Evolutionary conservation across 2,329 filamentous ascomycete species (phyloP).

Genomic region (Xylariaceae sp.): DNA sequence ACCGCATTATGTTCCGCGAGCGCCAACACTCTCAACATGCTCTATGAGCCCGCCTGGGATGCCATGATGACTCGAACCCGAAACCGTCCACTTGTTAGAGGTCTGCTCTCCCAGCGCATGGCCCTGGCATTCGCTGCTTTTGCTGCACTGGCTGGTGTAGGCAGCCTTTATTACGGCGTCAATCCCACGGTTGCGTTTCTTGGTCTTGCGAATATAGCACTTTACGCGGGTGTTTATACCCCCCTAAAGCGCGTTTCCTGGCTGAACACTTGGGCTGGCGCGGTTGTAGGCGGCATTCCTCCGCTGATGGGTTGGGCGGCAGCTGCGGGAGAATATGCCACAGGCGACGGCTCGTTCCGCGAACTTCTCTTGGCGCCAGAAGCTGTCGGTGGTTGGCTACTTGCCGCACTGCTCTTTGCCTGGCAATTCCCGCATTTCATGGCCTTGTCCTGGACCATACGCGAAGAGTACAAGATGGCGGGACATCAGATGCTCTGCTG

Average conservation of each 20-base stretch:
- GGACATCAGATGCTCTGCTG: constrained; percentile 73
- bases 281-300: constrained; percentile 86
- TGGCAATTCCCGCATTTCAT: constrained; percentile 99
- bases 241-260: constrained; percentile 82
- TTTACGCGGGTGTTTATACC: constrained; percentile 92
- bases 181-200: constrained; percentile 90
- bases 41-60: constrained; percentile 86
- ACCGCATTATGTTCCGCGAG: constrained; percentile 85
- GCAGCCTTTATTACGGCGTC: constrained; percentile 77
- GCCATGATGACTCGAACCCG: constrained; percentile 90
- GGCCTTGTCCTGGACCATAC: constrained; percentile 80
- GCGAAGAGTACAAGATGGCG: constrained; percentile 76
- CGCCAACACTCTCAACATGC: constrained; percentile 95
- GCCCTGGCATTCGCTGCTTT: constrained; percentile 75
- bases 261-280: constrained; percentile 92
- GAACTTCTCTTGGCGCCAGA: constrained; percentile 66
- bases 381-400: constrained; percentile 77
- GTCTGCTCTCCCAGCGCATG: constrained; percentile 64
- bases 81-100: constrained; percentile 81
- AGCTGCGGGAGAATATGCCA: constrained; percentile 81
- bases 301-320: constrained; percentile 98
- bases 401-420: constrained; percentile 77
- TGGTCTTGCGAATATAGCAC: constrained; percentile 74
- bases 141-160: constrained; percentile 64
- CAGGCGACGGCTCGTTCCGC: constrained; percentile 66